A percentile compares a stretch with the other conserved stretches of the same genome.
Evolutionary conservation across 495 filamentous ascomycete species (phyloP).

Genomic region (Poronia punctata): DNA sequence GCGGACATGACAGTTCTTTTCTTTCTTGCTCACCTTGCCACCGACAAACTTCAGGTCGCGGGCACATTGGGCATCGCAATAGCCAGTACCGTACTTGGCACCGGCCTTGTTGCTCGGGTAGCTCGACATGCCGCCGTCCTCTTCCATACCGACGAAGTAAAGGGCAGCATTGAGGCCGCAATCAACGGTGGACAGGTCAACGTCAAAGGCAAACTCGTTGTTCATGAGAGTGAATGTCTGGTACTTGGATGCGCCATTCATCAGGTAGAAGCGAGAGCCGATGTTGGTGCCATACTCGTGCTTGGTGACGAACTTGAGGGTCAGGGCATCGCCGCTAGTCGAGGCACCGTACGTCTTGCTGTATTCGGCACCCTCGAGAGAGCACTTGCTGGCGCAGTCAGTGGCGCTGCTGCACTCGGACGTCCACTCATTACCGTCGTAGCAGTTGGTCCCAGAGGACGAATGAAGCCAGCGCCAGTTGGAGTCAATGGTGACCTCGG

Average conservation of each 20-base stretch:
- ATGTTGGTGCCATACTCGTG: constrained; percentile 41
- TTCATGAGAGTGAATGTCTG: constrained; percentile 47
- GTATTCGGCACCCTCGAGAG: constrained; percentile 44
- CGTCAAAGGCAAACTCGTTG: constrained; percentile 57
- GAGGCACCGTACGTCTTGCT: constrained; percentile 40
- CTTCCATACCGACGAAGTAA: constrained; percentile 53
- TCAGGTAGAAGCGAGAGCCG: constrained; percentile 50
- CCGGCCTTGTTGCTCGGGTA: constrained; percentile 51
- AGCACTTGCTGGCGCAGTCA: constrained; percentile 40
- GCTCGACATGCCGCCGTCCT: constrained; percentile 46
- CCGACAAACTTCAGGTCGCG: constrained; percentile 47
- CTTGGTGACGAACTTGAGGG: constrained; percentile 52
- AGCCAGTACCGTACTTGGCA: constrained; percentile 54
- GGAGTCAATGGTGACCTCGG: constrained; percentile 40
- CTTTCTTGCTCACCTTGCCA: constrained; percentile 33
- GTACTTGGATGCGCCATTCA: constrained; percentile 46
- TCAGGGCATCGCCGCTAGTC: constrained; percentile 41
- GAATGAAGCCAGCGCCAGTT: constrained; percentile 49
- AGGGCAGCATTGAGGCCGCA: constrained; percentile 55
- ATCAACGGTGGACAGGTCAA: constrained; percentile 46
- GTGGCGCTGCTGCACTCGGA: constrained; percentile 29
- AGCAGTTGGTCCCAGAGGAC: constrained; percentile 38
- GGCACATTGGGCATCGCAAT: constrained; percentile 55
- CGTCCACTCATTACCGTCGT: constrained; percentile 44
- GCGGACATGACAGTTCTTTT: too few relatives aligned